Conservation (phyloP, 1,139 yeast species). For the Candida sp. region DNA sequence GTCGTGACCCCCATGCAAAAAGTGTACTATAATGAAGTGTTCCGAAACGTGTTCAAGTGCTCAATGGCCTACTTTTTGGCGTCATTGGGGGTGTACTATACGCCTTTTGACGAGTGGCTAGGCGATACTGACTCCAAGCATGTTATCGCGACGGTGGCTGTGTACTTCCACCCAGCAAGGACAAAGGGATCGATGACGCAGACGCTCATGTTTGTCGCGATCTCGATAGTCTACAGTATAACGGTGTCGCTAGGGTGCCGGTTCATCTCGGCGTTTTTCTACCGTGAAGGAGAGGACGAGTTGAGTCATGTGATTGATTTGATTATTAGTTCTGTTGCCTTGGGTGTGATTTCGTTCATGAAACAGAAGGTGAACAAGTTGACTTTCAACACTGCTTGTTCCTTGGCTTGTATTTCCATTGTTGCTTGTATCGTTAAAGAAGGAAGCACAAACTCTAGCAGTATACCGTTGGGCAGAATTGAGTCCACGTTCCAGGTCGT, state of each 20-base stretch:
- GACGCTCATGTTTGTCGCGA: conserved; percentile 62
- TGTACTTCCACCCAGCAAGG: conserved; percentile 84
- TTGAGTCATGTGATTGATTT: conserved; percentile 63
- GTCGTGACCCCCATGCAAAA: conserved; percentile 5
- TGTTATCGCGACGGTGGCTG: conserved; percentile 81
- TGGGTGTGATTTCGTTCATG: conserved; percentile 71
- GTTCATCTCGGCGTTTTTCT: conserved; percentile 52
- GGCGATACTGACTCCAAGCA: conserved; percentile 82
- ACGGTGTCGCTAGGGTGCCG: conserved; percentile 60
- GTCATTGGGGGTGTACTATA: conserved; percentile 75
- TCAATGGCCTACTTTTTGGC: conserved; percentile 75
- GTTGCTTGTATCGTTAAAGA: conserved; percentile 80
- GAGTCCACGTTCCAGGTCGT: conserved; percentile 63
- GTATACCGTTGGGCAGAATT: conserved; percentile 61
- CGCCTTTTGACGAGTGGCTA: conserved; percentile 54
- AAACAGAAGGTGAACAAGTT: conserved; percentile 71
- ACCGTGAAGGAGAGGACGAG: conserved; percentile 49
- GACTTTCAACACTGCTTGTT: conserved; percentile 82
- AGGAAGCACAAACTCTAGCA: conserved; percentile 67
- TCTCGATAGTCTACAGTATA: conserved; percentile 62
- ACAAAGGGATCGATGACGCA: conserved; percentile 85
- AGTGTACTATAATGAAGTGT: conserved; percentile 20
- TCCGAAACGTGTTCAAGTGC: conserved; percentile 58
- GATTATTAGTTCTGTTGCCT: conserved; percentile 53
- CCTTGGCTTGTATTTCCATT: conserved; percentile 73